Percentiles rank a stretch among this genome's conserved stretches.
Evolutionary conservation across 2,329 filamentous ascomycete genomes (phyloP).

Genomic region (Fonsecaea monophora): DNA sequence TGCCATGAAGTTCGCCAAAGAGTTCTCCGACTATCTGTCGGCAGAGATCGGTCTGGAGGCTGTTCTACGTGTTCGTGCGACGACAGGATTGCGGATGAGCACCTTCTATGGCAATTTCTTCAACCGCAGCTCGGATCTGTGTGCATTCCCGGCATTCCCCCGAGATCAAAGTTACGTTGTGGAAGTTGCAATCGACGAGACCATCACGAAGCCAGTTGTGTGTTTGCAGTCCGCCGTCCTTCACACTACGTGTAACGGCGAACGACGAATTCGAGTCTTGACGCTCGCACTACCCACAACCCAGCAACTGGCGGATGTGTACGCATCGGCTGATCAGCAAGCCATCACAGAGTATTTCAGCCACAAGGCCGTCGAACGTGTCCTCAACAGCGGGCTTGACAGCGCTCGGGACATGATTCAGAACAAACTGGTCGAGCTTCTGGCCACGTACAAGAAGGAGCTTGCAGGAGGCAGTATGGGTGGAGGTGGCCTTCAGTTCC

Average conservation of each 20-base stretch:
- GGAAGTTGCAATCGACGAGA: conserved; percentile 97
- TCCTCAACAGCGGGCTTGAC: conserved; percentile 84
- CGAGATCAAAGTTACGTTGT: conserved; percentile 97
- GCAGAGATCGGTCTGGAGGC: conserved; percentile 95
- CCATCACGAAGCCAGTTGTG: conserved; percentile 85
- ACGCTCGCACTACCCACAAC: conserved; percentile 93
- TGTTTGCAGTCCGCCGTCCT: conserved; percentile 94
- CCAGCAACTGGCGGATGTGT: conserved; percentile 85
- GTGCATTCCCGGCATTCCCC: conserved; percentile 96
- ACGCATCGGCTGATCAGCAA: conserved; percentile 91
- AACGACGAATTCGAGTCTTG: conserved; percentile 91
- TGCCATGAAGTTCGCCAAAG: conserved; percentile 95
- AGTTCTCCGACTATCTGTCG: conserved; percentile 97
- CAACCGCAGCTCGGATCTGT: conserved; percentile 95
- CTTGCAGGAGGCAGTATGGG: conserved; percentile 95
- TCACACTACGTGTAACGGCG: conserved; percentile 97
- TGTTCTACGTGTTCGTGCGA: conserved; percentile 91
- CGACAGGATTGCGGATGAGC: conserved; percentile 92
- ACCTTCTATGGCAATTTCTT: conserved; percentile 99
- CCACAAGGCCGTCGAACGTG: conserved; percentile 95
- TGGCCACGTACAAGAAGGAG: conserved; percentile 97
- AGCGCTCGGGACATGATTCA: conserved; percentile 89
- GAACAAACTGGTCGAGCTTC: conserved; percentile 86
- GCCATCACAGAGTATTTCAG: conserved; percentile 94
- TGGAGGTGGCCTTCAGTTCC: conserved; percentile 88